These are phyloP conservation scores for Phallus indusiatus DNA, from an alignment of 768 basidiomycete species.

Conservation along the genomic window DNA sequence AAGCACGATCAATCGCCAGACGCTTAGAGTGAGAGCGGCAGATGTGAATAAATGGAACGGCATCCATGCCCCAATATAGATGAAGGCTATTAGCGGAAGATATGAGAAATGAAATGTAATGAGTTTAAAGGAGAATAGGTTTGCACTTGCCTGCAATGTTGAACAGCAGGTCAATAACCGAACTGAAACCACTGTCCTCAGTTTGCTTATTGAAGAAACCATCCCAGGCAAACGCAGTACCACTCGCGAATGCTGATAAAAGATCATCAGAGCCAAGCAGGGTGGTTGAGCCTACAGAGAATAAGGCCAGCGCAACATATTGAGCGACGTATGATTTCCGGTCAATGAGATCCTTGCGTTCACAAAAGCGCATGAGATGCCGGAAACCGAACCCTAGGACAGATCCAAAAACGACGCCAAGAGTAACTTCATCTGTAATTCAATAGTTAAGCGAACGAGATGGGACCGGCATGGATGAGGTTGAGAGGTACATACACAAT, in stretches of 20 bases:
- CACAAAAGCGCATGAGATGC: conserved; percentile 88
- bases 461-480: not conserved
- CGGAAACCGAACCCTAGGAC: conserved; percentile 71
- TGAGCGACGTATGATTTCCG: conserved; percentile 93
- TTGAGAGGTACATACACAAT: conserved; percentile 41
- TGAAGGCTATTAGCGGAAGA: conserved; percentile 45
- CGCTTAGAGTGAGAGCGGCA: conserved; percentile 52
- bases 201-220: conserved; percentile 90
- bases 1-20: conserved; percentile 80
- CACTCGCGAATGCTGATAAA: conserved; percentile 89
- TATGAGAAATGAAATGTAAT: not conserved
- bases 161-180: conserved; percentile 93
- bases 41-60: conserved; percentile 78
- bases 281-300: conserved; percentile 76
- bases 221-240: conserved; percentile 95
- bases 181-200: conserved; percentile 90
- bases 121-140: not conserved
- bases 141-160: conserved; percentile 51
- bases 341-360: conserved; percentile 80
- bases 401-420: conserved; percentile 69
- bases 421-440: conserved; percentile 59
- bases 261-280: conserved; percentile 91
- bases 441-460: not conserved
- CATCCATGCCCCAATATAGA: conserved; percentile 97
- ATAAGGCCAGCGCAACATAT: conserved; percentile 73